These are phyloP conservation scores for Stemphylium beticola DNA, from an alignment of 2,329 filamentous ascomycete genomes.

Conservation along the genomic window DNA sequence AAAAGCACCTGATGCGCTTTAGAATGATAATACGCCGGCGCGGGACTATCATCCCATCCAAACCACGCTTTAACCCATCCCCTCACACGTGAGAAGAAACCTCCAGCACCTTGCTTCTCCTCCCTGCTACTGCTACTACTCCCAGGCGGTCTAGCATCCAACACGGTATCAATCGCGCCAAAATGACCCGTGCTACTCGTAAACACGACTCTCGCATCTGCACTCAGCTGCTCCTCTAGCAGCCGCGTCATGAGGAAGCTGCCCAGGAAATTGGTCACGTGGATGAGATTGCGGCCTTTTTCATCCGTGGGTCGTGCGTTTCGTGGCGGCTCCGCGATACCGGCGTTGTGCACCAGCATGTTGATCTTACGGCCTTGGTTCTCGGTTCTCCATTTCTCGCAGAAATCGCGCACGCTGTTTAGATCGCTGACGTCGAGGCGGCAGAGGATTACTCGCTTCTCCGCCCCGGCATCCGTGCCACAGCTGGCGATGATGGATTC, in stretches of 20 bases:
- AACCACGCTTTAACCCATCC: not conserved
- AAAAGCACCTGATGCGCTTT: slow-evolving; percentile 26
- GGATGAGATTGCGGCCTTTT: slow-evolving; percentile 14
- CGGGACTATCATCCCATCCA: not conserved
- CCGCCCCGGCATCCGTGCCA: not conserved
- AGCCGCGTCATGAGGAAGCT: slow-evolving; percentile 22
- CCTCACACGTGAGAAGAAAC: too few species aligned
- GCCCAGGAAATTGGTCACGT: slow-evolving; percentile 24
- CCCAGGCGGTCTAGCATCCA: not conserved
- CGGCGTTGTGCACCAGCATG: slow-evolving; percentile 27
- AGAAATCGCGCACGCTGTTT: slow-evolving; percentile 19
- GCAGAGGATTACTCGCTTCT: slow-evolving; percentile 11
- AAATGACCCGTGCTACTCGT: slow-evolving; percentile 22
- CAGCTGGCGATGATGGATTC: slow-evolving; percentile 8
- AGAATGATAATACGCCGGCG: slow-evolving; percentile 8
- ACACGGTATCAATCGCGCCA: not conserved
- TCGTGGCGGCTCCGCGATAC: slow-evolving; percentile 9
- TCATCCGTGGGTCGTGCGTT: not conserved
- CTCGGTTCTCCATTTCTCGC: slow-evolving; percentile 10
- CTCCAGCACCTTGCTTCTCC: too few species aligned
- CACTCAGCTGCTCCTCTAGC: slow-evolving; percentile 12
- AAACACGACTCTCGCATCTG: slow-evolving; percentile 15
- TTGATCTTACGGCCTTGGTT: slow-evolving; percentile 13
- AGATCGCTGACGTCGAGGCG: slow-evolving; percentile 17
- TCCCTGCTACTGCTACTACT: too few species aligned